Evolutionary conservation across 2,329 filamentous ascomycete species (phyloP), one percentile per base, ranked within the genome.

Genomic region (Xylaria sp.): DNA sequence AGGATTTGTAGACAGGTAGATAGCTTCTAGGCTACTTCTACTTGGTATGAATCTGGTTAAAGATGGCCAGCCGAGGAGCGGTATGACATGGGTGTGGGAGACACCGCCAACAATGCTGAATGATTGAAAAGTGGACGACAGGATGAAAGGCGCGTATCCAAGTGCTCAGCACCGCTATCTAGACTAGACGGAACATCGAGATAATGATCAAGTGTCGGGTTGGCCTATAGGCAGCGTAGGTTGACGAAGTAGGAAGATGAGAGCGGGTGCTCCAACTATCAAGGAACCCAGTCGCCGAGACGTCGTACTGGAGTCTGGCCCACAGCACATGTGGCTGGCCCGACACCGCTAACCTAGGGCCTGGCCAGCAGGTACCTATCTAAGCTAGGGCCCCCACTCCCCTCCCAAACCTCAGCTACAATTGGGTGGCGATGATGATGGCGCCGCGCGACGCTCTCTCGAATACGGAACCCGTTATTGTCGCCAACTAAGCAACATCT

Each of bases 231-330:
- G n/a, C 17, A 37, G 3, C 4, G 4, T n/a, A 6, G 40, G 23
- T 17, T 49, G 48, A 49, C 27, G 38, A 57, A 55, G 58, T 61
- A 57, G 53, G 53, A 38, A 46, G 31, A 58, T 17, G 6, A 51
- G 40, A 47, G 35, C 33, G 17, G 25, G 38, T n/a, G 31, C 41
- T n/a, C 3, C 35, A 35, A 46, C 19, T 23, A 25, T 21, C 21
- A 27, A 40, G 13, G 17, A 35, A 46, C 46, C 53, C 33, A 40
- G 40, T 40, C 52, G 52, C 58, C 58, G 52, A 52, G 58, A 60
- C 38, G 58, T 54, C n/a, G 51, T 38, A 56, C 31, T 47, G 31
- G 33, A 17, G n/a, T n/a, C 48, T 47, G 35, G n/a, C 37, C 56
- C 49, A 46, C 51, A 55, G 49, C 29, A 21, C 38, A n/a, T 29